phyloP scores from a whole-genome alignment of 306 rosid genomes.

The Quercus robur region DNA sequence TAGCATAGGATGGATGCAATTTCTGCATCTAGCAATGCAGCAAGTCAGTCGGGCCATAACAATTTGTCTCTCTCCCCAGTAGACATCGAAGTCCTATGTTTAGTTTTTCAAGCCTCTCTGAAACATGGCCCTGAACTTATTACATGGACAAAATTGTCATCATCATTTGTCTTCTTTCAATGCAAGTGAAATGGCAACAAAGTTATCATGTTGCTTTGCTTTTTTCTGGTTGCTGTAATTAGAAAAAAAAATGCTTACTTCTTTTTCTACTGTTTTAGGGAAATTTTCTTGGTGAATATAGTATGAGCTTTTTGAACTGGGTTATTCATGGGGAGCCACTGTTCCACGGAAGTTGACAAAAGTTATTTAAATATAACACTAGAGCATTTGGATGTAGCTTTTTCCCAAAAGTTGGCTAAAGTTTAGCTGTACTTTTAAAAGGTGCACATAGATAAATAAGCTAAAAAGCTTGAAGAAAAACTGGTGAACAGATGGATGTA shows the following conservation, averaged over 20 bases:
- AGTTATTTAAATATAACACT: constrained; percentile 5
- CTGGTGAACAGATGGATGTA: constrained; percentile 46
- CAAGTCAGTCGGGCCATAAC: not conserved
- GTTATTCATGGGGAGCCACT: constrained; percentile 37
- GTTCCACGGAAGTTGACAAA: constrained; percentile 7
- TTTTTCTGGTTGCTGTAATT: not conserved
- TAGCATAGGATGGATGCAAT: not conserved
- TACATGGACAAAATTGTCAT: not conserved
- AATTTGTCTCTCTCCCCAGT: not conserved
- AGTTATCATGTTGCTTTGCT: not conserved
- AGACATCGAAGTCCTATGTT: not conserved
- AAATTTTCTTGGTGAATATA: constrained; percentile 19
- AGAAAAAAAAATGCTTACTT: not conserved
- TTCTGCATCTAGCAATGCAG: not conserved
- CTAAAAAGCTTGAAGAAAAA: no score
- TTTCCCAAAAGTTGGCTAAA: no score
- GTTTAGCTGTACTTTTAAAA: no score
- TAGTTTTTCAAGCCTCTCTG: not conserved
- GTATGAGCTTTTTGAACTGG: constrained; percentile 43
- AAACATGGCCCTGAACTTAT: not conserved
- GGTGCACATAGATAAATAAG: no score
- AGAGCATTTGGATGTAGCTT: no score
- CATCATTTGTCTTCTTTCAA: not conserved
- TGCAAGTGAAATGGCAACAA: not conserved
- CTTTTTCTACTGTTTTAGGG: constrained; percentile 30